Evolutionary conservation across 805 yeast species (phyloP), one percentile per base, ranked within the genome.

Genomic region (Starmerella tilneyi): DNA sequence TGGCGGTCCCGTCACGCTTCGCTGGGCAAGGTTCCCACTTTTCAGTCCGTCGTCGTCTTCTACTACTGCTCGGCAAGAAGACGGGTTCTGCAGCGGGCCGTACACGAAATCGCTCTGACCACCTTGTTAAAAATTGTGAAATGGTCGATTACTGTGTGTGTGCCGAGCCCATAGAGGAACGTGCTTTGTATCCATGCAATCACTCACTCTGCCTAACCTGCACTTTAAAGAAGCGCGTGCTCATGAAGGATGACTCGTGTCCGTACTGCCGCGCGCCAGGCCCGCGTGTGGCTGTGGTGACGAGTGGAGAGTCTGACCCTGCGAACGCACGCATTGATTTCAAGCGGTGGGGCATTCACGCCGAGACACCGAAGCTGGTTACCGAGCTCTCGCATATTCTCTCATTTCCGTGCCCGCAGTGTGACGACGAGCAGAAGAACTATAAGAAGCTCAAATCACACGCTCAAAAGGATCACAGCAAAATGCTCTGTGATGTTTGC

Each of bases 181-280:
- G 78, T 2, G 84, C 94, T 0, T 57, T 82, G 9, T 74, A 92
- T 1, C 83, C 85, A 0, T 92, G 99, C 63, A 78, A 79, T 56
- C 97, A 92, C 60, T 72, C 69, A 27, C 77, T 86, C 0, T 92
- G 99, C 62, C 84, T 85, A 58, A 65, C 61, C 36, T 92, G 99
- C 67, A 69, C 84, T 0, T 74, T 89, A 52, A 72, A 96, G 52
- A 86, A 85, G 57, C 69, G 96, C 35, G 88, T 86, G 0, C 65
- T 89, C 13, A 86, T 81, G 63, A 71, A 74, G 20, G 84, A 83
- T 63, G 72, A 70, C 26, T 67, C 73, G 16, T 92, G 99, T 68
- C 69, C 88, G 40, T 79, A 85, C 34, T 92, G 99, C 63, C 76
- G 98, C 57, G 60, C 85, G 1, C 84, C 79, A 41, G 74, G 74